A percentile compares a stretch with the other conserved stretches of the same genome.
Evolutionary conservation across 805 yeast genomes (phyloP).

Genomic region (Ogataea wickerhamii): DNA sequence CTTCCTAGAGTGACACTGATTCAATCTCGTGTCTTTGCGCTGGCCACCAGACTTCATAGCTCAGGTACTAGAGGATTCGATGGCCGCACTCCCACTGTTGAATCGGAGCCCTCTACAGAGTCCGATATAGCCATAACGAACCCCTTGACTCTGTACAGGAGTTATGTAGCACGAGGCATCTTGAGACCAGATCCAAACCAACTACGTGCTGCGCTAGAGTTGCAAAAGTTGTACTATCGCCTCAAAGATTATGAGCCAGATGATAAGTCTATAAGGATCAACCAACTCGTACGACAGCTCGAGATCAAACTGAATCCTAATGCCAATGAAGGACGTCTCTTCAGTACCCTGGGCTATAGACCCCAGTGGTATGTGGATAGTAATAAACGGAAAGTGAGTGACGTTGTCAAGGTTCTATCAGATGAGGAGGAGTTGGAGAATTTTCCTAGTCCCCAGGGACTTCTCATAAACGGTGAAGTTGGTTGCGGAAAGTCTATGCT

Average conservation of each 20-base stretch:
- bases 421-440: slow-evolving; percentile 59
- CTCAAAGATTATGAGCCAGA: slow-evolving; percentile 60
- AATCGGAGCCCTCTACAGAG: slow-evolving; percentile 2
- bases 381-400: slow-evolving; percentile 23
- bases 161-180: slow-evolving; percentile 47
- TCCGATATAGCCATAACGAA: slow-evolving; percentile 41
- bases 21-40: no score
- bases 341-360: slow-evolving; percentile 29
- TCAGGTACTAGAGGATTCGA: slow-evolving; percentile 25
- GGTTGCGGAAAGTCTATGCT: slow-evolving; percentile 76
- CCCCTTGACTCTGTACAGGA: slow-evolving; percentile 55
- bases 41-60: no score
- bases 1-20: no score
- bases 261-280: slow-evolving; percentile 42
- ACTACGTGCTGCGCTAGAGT: slow-evolving; percentile 57
- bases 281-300: slow-evolving; percentile 33
- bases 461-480: slow-evolving; percentile 60
- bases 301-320: slow-evolving; percentile 25
- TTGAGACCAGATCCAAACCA: slow-evolving; percentile 56
- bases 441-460: slow-evolving; percentile 60
- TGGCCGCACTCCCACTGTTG: slow-evolving; percentile 21
- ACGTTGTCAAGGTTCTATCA: slow-evolving; percentile 46
- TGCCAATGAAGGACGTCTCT: slow-evolving; percentile 18
- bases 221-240: slow-evolving; percentile 56
- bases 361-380: slow-evolving; percentile 27